phyloP scores from a whole-genome alignment of 106 monocot species.

The Gastrodia elata region DNA sequence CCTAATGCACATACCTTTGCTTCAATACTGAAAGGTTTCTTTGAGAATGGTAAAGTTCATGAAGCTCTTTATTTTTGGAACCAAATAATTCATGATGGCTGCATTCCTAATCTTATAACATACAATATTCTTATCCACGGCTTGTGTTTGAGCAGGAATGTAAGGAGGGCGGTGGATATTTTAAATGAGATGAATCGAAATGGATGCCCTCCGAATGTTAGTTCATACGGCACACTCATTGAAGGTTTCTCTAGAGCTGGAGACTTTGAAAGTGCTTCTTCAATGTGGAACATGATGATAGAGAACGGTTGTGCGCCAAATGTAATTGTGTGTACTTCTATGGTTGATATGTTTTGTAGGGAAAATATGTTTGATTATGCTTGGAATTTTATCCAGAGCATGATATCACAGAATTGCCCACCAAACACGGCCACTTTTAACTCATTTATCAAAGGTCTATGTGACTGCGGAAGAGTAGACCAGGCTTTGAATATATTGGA shows the following conservation, averaged over 20 bases:
- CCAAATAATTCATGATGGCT: constrained; percentile 40
- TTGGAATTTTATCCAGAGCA: constrained; percentile 43
- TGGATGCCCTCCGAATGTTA: constrained; percentile 45
- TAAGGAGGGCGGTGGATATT: constrained; percentile 30
- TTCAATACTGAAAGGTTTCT: constrained; percentile 52
- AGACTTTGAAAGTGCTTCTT: constrained; percentile 39
- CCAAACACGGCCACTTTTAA: constrained; percentile 74
- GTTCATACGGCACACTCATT: constrained; percentile 59
- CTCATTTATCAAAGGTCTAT: constrained; percentile 62
- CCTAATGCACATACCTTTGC: constrained; percentile 61
- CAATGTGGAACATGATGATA: constrained; percentile 70
- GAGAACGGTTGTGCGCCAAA: constrained; percentile 61
- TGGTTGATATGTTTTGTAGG: constrained; percentile 69
- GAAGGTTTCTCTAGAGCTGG: constrained; percentile 68
- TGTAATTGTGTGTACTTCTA: constrained; percentile 64
- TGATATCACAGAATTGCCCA: constrained; percentile 38
- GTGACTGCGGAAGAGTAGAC: constrained; percentile 24
- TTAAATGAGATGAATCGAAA: constrained; percentile 46
- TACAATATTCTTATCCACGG: constrained; percentile 81
- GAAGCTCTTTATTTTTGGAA: constrained; percentile 58
- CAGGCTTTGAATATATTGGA: constrained; percentile 28
- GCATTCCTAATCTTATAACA: constrained; percentile 44
- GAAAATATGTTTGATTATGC: constrained; percentile 63
- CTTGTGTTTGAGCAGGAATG: constrained; percentile 42
- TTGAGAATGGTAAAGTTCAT: constrained; percentile 34